A percentile compares a stretch with the other conserved stretches of the same genome.
These are phyloP conservation scores for Candida dajiaensis DNA, from an alignment of 805 yeast genomes.

Conservation along the genomic window DNA sequence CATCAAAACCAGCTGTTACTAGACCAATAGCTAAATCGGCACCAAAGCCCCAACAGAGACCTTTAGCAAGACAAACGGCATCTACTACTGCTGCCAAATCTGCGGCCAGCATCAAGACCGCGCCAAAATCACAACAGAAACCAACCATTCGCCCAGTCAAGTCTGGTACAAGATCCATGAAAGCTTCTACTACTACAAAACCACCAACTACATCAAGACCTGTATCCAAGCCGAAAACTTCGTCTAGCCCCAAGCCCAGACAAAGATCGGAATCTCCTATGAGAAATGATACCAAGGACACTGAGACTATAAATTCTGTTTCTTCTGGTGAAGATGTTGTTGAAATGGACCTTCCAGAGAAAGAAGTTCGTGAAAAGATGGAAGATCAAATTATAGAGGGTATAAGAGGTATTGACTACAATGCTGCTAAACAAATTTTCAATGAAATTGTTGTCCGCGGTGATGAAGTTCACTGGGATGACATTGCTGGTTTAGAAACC, in stretches of 20 bases:
- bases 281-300: slow-evolving; percentile 15
- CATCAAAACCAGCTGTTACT: neutral
- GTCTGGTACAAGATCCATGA: neutral
- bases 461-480: slow-evolving; percentile 94
- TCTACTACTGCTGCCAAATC: neutral
- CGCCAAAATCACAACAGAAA: slow-evolving; percentile 4
- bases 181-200: neutral
- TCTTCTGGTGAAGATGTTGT: slow-evolving; percentile 16
- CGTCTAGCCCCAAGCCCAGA: neutral
- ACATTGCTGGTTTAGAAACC: slow-evolving; percentile 84
- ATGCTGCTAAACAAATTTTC: slow-evolving; percentile 77
- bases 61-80: neutral
- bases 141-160: slow-evolving; percentile 1
- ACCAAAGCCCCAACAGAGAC: slow-evolving; percentile 2
- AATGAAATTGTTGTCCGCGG: slow-evolving; percentile 88
- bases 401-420: slow-evolving; percentile 65
- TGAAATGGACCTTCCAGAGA: slow-evolving; percentile 22
- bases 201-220: neutral
- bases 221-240: neutral
- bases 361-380: slow-evolving; percentile 24
- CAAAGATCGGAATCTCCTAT: slow-evolving; percentile 20
- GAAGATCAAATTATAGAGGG: slow-evolving; percentile 29
- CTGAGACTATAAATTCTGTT: slow-evolving; percentile 20
- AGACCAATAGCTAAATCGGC: slow-evolving; percentile 5
- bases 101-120: neutral